phyloP scores from a whole-genome alignment of 2,329 filamentous ascomycete species.

The Colletotrichum chlorophyti region DNA sequence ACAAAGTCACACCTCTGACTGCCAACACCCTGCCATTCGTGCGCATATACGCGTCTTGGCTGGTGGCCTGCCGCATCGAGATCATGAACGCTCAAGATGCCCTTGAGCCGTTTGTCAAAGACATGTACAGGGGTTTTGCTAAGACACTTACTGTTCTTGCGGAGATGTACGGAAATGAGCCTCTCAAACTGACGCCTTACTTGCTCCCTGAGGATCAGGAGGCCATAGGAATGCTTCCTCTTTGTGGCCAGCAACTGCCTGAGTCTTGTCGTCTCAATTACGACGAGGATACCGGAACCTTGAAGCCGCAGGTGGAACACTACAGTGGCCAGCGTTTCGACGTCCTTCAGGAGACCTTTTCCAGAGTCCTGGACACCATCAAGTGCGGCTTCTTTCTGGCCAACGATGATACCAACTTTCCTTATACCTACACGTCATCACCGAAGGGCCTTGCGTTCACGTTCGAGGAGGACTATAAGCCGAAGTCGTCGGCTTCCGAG shows the following conservation, averaged over 20 bases:
- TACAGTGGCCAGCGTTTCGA: constrained; percentile 6
- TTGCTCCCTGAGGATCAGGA: constrained; percentile 59
- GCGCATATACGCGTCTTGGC: constrained; percentile 62
- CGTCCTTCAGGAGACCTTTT: constrained; percentile 34
- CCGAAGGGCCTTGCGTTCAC: constrained; percentile 18
- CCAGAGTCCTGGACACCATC: constrained; percentile 56
- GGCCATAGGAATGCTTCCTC: constrained; percentile 50
- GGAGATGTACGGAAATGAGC: constrained; percentile 48
- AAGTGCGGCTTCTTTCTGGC: constrained; percentile 56
- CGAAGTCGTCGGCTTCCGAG: background rate
- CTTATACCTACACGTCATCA: constrained; percentile 17
- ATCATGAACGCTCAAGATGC: constrained; percentile 52
- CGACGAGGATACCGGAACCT: constrained; percentile 37
- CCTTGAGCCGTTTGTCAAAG: constrained; percentile 51
- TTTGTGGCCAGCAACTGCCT: constrained; percentile 46
- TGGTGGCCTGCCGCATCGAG: constrained; percentile 53
- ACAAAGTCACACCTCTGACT: constrained; percentile 43
- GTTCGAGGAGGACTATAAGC: constrained; percentile 16
- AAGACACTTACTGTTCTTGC: constrained; percentile 57
- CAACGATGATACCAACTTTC: constrained; percentile 38
- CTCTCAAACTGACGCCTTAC: constrained; percentile 51
- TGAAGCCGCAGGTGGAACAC: constrained; percentile 50
- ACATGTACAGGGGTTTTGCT: constrained; percentile 54
- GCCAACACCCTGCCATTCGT: constrained; percentile 57
- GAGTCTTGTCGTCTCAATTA: constrained; percentile 47